Evolutionary conservation across 2,329 filamentous ascomycete species (phyloP), one percentile per base, ranked within the genome.

Genomic region (Claviceps spartinae): DNA sequence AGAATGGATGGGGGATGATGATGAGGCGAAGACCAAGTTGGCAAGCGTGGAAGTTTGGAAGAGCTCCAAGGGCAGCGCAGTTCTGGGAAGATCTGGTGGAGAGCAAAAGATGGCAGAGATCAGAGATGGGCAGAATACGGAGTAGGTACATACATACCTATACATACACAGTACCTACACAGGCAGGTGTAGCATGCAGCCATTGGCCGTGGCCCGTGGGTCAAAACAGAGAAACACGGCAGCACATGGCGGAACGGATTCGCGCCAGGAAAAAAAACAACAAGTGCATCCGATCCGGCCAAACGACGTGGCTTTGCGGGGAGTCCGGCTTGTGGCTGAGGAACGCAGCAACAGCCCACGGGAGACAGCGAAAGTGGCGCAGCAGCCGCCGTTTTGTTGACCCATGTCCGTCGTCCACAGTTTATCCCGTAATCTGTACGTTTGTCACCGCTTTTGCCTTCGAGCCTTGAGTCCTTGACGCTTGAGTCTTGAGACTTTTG

Each of bases 181-280:
- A 22, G 22, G 14, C 7, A 51, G 49, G 7, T 48, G 46, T 53
- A 54, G 56, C 53, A 54, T 52, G 58, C 56, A 57, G 54, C 56
- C 53, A 58, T 62, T 63, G 62, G 63, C 56, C 57, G 58, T 58
- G 56, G 62, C 62, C 56, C 57, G 58, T 58, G 56, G 56, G 57
- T 52, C 57, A 63, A 22, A 22, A 18, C 18, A 18, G 18, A 18
- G 18, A 64, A 64, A 65, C 59, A 57, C 47, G 52, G 36, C 52
- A 50, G 48, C 42, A 48, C 52, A 49, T 48, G 37, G 52, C 54
- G 55, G 47, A 53, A 56, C 46, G 47, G 42, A 47, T 44, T 48
- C 37, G 50, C 5, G 42, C 34, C 26, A 24, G 24, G 44, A 56
- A n/a, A 50, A 18, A 30, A 40, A 45, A 45, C 26, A 46, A 44